phyloP scores from a whole-genome alignment of 495 filamentous ascomycete species.

The Xanthoparmelia taractica region DNA sequence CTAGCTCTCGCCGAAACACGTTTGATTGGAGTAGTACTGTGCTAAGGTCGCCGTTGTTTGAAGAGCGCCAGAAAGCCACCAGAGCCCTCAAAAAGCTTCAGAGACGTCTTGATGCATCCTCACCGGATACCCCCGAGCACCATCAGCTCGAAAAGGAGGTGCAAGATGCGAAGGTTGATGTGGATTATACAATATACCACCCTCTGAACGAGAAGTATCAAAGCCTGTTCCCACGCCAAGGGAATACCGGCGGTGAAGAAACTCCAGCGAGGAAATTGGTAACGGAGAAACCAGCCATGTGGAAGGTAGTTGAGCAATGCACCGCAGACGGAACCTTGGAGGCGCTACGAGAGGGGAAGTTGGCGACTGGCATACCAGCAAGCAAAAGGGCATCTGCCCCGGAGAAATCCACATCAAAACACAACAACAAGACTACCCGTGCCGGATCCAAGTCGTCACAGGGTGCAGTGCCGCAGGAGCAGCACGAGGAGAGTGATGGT shows the following conservation, averaged over 20 bases:
- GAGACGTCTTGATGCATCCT: slow-evolving; percentile 37
- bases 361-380: slow-evolving; percentile 27
- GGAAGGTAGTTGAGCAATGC: slow-evolving; percentile 59
- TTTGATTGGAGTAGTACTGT: neutral
- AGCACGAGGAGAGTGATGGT: slow-evolving; percentile 47
- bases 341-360: slow-evolving; percentile 46
- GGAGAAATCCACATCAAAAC: slow-evolving; percentile 19
- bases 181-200: slow-evolving; percentile 79
- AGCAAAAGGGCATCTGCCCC: slow-evolving; percentile 14
- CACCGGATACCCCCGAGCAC: slow-evolving; percentile 29
- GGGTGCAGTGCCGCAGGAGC: slow-evolving; percentile 21
- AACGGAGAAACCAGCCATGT: slow-evolving; percentile 51
- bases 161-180: slow-evolving; percentile 65
- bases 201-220: slow-evolving; percentile 74
- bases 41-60: slow-evolving; percentile 3
- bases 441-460: neutral
- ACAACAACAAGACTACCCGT: neutral
- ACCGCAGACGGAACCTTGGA: slow-evolving; percentile 59
- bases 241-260: slow-evolving; percentile 17
- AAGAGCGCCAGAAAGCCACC: slow-evolving; percentile 79
- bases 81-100: slow-evolving; percentile 58
- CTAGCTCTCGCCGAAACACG: neutral
- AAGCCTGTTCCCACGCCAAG: slow-evolving; percentile 52
- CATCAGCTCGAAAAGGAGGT: slow-evolving; percentile 49
- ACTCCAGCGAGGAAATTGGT: slow-evolving; percentile 21